These are phyloP conservation scores for Chamaecyparis obtusa DNA, from an alignment of 75 land plant genomes.

Conservation along the genomic window DNA sequence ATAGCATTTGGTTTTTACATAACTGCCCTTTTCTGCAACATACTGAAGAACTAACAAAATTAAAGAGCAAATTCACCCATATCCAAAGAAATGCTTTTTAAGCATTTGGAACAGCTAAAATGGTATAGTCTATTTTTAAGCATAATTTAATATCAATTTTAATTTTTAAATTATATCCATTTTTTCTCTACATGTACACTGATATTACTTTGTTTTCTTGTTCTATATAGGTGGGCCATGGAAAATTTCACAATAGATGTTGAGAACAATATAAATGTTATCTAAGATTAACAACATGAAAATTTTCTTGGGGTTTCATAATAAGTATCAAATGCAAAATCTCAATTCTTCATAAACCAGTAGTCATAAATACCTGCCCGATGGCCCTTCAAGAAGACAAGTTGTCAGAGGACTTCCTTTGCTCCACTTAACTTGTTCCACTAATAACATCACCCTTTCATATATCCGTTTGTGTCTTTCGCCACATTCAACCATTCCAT, in stretches of 20 bases:
- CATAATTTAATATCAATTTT: neutral
- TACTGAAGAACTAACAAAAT: neutral
- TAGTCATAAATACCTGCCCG: slow-evolving; percentile 62
- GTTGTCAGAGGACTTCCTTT: slow-evolving; percentile 81
- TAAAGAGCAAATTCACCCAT: neutral
- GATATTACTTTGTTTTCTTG: neutral
- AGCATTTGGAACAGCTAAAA: neutral
- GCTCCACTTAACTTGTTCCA: slow-evolving; percentile 93
- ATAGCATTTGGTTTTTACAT: neutral
- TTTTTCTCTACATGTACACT: neutral
- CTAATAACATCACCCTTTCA: slow-evolving; percentile 69
- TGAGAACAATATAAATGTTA: neutral
- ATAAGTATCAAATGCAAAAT: neutral
- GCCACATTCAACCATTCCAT: slow-evolving; percentile 87
- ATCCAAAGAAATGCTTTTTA: neutral
- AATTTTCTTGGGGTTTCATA: neutral
- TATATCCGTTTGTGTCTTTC: slow-evolving; percentile 61
- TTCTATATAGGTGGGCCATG: neutral
- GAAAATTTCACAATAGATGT: neutral
- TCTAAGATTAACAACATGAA: neutral
- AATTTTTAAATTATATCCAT: neutral
- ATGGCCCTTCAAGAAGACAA: slow-evolving; percentile 93
- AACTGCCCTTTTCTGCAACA: neutral
- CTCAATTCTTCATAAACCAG: neutral
- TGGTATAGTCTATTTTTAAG: neutral